Base-by-base conservation (phyloP, 2,329 filamentous ascomycete genomes). In the Fusarium brevicatenulatum region DNA sequence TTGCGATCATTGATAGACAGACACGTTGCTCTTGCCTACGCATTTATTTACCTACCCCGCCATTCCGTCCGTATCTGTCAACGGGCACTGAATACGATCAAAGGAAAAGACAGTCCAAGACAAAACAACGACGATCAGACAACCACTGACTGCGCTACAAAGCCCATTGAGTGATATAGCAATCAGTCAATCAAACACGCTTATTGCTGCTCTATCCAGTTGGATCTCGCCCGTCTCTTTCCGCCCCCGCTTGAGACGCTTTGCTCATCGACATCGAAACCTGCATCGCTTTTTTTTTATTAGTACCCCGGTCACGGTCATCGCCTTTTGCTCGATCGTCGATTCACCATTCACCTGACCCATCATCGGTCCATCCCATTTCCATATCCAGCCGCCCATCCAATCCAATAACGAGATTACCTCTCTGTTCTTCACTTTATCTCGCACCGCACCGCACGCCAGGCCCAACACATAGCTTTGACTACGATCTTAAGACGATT, bases 311-410 rank as follows among this genome's bases (percentile, higher is more conserved):
- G 70, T 60, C 70, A 64, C 42, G 49, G 70, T 67, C 70, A 54
- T 73, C 62, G 62, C 58, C 70, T 65, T 72, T 66, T 66, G 43
- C 61, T 72, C 70, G 63, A 74, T 74, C 71, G 71, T 70, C 71
- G 71, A 73, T 73, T 73, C 61, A 67, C 67, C 71, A 64, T 73
- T 71, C 71, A 73, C 71, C 71, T 73, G 71, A 73, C 71, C 71
- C 71, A 71, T 71, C 61, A 73, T 73, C 71, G 71, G 70, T 73
- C 71, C 71, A 73, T 73, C 70, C 66, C 66, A 73, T 71, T 67
- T 70, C 69, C 46, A 66, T 66, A 53, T 66, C 63, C 55, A 68
- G 63, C 55, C 61, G 42, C 70, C 65, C 60, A 63, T 62, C 70
- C 70, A 72, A 70, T 70, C 43, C 47, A 68, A 52, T 62, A 66